Evolutionary conservation across 2,329 filamentous ascomycete genomes (phyloP).

Genomic region (Monosporascus sp.): DNA sequence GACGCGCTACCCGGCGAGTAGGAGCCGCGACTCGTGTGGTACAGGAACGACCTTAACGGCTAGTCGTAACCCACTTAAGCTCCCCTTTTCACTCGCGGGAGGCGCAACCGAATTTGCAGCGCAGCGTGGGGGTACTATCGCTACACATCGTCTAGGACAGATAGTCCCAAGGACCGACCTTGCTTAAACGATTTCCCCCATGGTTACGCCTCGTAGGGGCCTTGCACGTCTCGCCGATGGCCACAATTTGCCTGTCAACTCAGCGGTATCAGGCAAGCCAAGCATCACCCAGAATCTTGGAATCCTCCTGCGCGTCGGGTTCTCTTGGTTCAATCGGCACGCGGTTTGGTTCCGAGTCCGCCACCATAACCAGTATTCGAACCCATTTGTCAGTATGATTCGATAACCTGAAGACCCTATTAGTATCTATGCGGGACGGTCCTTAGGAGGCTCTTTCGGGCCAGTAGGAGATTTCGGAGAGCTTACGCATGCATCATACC

Average conservation of each 20-base stretch:
- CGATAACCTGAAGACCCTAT: slow-evolving; percentile 14
- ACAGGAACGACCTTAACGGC: background rate
- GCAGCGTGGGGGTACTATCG: background rate
- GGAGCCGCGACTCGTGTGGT: background rate
- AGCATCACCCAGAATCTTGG: slow-evolving; percentile 10
- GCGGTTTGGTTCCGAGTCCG: slow-evolving; percentile 18
- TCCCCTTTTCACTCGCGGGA: background rate
- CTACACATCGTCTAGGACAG: no score
- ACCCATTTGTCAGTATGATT: slow-evolving; percentile 25
- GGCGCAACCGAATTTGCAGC: background rate
- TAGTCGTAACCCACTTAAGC: background rate
- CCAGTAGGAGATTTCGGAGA: background rate
- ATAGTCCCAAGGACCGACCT: no score
- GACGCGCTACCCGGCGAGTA: background rate
- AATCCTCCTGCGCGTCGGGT: slow-evolving; percentile 6
- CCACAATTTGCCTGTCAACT: background rate
- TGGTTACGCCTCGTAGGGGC: no score
- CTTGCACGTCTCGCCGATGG: background rate
- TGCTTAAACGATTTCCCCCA: no score
- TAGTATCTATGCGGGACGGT: background rate
- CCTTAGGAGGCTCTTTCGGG: background rate
- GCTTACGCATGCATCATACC: slow-evolving; percentile 30
- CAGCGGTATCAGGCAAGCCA: slow-evolving; percentile 12
- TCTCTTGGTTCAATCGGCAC: slow-evolving; percentile 10
- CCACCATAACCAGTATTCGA: slow-evolving; percentile 17